A percentile compares a stretch with the other conserved stretches of the same genome.
phyloP scores from a whole-genome alignment of 352 stramenopile genomes.

The Pythium monospermum region DNA sequence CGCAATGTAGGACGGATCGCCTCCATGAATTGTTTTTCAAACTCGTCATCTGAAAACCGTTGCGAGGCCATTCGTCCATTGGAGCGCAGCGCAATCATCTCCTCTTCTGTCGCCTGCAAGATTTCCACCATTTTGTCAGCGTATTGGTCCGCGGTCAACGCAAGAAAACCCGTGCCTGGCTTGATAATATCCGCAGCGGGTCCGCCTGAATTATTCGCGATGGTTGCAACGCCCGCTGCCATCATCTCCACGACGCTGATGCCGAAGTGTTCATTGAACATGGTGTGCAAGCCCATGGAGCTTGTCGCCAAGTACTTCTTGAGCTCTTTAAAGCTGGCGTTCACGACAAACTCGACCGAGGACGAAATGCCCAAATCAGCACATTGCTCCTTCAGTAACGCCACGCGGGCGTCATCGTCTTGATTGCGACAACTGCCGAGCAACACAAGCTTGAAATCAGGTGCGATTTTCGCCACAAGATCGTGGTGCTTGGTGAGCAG shows the following conservation, averaged over 20 bases:
- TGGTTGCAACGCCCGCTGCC: slow-evolving; percentile 92
- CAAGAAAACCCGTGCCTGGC: slow-evolving; percentile 73
- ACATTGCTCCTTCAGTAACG: slow-evolving; percentile 76
- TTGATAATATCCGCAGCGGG: slow-evolving; percentile 93
- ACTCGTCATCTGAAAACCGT: slow-evolving; percentile 73
- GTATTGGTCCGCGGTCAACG: slow-evolving; percentile 86
- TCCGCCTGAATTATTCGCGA: slow-evolving; percentile 98
- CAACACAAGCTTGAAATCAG: slow-evolving; percentile 90
- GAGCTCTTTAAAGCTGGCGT: slow-evolving; percentile 92
- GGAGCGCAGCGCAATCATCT: slow-evolving; percentile 36
- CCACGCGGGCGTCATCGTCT: slow-evolving; percentile 90
- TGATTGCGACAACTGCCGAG: slow-evolving; percentile 94
- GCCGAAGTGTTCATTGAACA: slow-evolving; percentile 99
- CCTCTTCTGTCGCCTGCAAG: slow-evolving; percentile 30
- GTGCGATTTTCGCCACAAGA: slow-evolving; percentile 2
- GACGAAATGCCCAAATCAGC: slow-evolving; percentile 68
- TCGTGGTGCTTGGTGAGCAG: slow-evolving; percentile 44
- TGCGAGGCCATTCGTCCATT: slow-evolving; percentile 39
- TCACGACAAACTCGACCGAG: slow-evolving; percentile 93
- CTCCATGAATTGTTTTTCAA: slow-evolving; percentile 56
- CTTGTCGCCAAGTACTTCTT: slow-evolving; percentile 81
- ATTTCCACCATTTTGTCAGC: slow-evolving; percentile 69
- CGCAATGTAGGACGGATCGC: slow-evolving; percentile 17
- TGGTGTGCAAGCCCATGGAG: slow-evolving; percentile 97
- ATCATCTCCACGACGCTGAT: slow-evolving; percentile 99